Percentiles rank a stretch among this genome's conserved stretches.
Evolutionary conservation across 106 monocot genomes (phyloP).

Genomic region (Allium cepa): DNA sequence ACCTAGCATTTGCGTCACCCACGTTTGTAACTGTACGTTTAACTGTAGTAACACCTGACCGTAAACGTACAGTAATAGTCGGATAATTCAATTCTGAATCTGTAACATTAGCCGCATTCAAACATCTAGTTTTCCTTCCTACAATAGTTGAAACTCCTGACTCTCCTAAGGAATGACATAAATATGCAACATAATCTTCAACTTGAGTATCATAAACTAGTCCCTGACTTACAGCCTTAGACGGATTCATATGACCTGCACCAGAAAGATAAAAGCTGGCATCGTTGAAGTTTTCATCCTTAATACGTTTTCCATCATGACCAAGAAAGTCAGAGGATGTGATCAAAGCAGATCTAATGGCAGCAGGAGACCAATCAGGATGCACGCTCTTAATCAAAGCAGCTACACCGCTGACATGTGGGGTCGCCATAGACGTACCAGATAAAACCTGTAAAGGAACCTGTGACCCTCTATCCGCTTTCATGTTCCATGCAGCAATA

Average conservation of each 20-base stretch:
- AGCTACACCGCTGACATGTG: conserved; percentile 6
- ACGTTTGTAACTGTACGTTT: conserved; percentile 39
- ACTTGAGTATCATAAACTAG: conserved; percentile 16
- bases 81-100: conserved; percentile 39
- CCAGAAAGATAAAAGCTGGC: conserved; percentile 25
- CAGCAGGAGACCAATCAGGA: conserved; percentile 8
- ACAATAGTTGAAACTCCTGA: background rate
- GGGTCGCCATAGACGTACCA: conserved; percentile 14
- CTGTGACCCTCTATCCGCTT: background rate
- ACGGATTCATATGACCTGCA: conserved; percentile 30
- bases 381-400: conserved; percentile 6
- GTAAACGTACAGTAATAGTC: conserved; percentile 9
- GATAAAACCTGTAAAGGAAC: conserved; percentile 2
- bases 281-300: conserved; percentile 5
- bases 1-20: conserved; percentile 4
- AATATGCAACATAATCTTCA: conserved; percentile 23
- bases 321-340: background rate
- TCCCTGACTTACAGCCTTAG: conserved; percentile 22
- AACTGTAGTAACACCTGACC: background rate
- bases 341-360: conserved; percentile 11
- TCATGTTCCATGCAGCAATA: conserved; percentile 23
- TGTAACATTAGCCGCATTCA: background rate
- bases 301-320: background rate
- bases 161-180: conserved; percentile 15
- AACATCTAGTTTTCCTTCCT: conserved; percentile 3